phyloP scores from a whole-genome alignment of 2,329 filamentous ascomycete genomes.

The Zymoseptoria brevis region DNA sequence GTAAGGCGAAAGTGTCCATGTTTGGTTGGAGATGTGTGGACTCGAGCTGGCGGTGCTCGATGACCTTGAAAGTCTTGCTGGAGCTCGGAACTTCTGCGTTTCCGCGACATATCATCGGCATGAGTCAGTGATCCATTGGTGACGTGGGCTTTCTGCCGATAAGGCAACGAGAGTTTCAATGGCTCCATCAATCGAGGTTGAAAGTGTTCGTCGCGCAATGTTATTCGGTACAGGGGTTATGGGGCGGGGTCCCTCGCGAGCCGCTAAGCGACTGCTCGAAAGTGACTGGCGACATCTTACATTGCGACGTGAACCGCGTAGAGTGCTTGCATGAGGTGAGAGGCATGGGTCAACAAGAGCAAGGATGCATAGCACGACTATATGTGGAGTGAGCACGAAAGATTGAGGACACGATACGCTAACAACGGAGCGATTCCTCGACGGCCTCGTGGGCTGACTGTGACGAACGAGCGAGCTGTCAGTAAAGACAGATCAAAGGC shows the following conservation, averaged over 20 bases:
- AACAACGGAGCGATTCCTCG: neutral
- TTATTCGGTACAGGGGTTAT: neutral
- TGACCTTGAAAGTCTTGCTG: neutral
- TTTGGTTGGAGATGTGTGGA: neutral
- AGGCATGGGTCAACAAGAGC: neutral
- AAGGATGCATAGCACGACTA: neutral
- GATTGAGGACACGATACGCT: neutral
- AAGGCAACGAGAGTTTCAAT: neutral
- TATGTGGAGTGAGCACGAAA: neutral
- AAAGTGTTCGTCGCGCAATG: neutral
- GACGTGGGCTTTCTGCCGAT: neutral
- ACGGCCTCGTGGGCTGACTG: neutral
- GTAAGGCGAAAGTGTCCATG: neutral
- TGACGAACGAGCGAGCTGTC: too few relatives aligned
- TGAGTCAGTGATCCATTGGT: neutral
- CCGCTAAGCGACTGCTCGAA: neutral
- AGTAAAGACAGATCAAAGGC: too few relatives aligned
- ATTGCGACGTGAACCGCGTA: neutral
- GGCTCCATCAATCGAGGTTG: neutral
- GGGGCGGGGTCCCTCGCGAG: neutral
- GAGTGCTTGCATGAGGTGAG: neutral
- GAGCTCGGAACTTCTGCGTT: neutral
- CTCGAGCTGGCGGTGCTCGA: neutral
- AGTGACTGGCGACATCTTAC: neutral
- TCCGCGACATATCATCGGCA: neutral